A percentile compares a stretch with the other conserved stretches of the same genome.
Evolutionary conservation across 1,139 yeast genomes (phyloP).

Genomic region (Scheffersomyces insectosa): DNA sequence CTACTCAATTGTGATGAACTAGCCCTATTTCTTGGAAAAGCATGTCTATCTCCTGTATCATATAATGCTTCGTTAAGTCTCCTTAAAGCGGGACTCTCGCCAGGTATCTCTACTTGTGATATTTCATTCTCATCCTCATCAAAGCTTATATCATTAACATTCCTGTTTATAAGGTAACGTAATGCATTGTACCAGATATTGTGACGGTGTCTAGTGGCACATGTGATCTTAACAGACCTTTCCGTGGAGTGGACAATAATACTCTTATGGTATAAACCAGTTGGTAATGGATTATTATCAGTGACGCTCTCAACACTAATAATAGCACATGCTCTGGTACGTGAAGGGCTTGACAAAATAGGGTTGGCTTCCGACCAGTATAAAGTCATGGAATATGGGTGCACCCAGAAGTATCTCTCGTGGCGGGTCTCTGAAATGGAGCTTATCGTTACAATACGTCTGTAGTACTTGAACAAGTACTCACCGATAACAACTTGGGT

Average conservation of each 20-base stretch:
- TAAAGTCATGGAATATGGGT: slow-evolving; percentile 87
- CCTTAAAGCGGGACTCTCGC: slow-evolving; percentile 3
- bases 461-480: slow-evolving; percentile 80
- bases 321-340: slow-evolving; percentile 81
- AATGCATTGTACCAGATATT: slow-evolving; percentile 90
- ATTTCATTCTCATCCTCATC: slow-evolving; percentile 22
- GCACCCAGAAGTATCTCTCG: slow-evolving; percentile 94
- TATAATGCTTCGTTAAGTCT: slow-evolving; percentile 10
- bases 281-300: slow-evolving; percentile 86
- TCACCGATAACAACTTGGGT: slow-evolving; percentile 95
- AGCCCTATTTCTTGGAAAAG: slow-evolving; percentile 30
- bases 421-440: slow-evolving; percentile 81
- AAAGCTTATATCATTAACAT: slow-evolving; percentile 58
- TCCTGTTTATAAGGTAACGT: slow-evolving; percentile 71
- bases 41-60: slow-evolving; percentile 32
- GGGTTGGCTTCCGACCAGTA: slow-evolving; percentile 91
- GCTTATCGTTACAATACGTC: slow-evolving; percentile 72
- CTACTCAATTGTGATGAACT: slow-evolving; percentile 16
- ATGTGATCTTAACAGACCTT: slow-evolving; percentile 74
- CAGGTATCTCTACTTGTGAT: background rate
- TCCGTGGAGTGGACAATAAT: slow-evolving; percentile 73
- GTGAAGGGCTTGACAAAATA: slow-evolving; percentile 67
- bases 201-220: slow-evolving; percentile 86
- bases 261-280: slow-evolving; percentile 86
- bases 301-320: slow-evolving; percentile 75